These are phyloP conservation scores for Lepidium sativum DNA, from an alignment of 345 rosid species.

Conservation along the genomic window DNA sequence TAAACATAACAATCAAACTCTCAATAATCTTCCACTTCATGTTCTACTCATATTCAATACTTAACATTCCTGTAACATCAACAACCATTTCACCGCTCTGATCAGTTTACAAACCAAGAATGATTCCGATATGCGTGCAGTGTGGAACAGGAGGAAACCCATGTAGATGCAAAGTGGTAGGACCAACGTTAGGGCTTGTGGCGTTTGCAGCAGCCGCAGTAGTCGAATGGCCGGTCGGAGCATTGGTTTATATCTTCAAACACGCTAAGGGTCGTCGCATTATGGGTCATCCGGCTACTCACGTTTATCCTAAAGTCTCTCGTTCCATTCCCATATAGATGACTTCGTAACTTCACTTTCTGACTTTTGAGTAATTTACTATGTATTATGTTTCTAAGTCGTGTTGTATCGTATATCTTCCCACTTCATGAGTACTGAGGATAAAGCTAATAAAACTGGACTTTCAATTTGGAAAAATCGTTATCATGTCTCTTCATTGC, in stretches of 20 bases:
- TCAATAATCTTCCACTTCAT: not conserved
- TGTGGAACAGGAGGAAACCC: slow-evolving; percentile 69
- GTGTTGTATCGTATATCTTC: not conserved
- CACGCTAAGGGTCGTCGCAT: slow-evolving; percentile 64
- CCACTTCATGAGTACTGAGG: not conserved
- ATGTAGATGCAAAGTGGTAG: slow-evolving; percentile 80
- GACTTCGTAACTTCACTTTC: not conserved
- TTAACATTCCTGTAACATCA: slow-evolving; percentile 17
- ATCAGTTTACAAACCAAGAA: not conserved
- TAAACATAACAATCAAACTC: slow-evolving; percentile 15
- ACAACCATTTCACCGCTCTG: not conserved
- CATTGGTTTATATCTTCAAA: slow-evolving; percentile 63
- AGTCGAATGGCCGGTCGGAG: slow-evolving; percentile 90
- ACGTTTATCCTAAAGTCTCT: slow-evolving; percentile 55
- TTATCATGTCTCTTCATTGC: not conserved
- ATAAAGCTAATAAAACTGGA: not conserved
- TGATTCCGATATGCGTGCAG: slow-evolving; percentile 59
- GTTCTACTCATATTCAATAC: slow-evolving; percentile 14
- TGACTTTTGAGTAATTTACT: not conserved
- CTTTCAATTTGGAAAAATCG: not conserved
- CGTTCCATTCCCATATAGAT: slow-evolving; percentile 55
- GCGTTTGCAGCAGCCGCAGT: slow-evolving; percentile 59
- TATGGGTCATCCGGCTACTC: slow-evolving; percentile 80
- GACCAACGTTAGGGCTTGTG: slow-evolving; percentile 73
- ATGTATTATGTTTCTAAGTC: not conserved